phyloP scores from a whole-genome alignment of 768 basidiomycete species.

The Leccinellum rugosiceps region DNA sequence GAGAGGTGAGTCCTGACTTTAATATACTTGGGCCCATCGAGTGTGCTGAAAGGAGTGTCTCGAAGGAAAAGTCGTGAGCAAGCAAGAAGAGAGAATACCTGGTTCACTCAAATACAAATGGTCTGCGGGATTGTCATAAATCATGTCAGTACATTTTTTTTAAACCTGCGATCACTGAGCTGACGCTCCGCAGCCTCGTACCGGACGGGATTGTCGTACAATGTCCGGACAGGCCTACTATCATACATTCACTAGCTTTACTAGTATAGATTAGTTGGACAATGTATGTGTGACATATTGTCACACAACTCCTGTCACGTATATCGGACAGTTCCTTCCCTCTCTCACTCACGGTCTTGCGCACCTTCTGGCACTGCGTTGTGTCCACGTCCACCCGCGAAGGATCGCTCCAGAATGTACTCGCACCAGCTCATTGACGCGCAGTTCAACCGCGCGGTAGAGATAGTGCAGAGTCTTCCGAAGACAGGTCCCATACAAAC shows the following conservation, averaged over 20 bases:
- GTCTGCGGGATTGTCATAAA: conserved; percentile 43
- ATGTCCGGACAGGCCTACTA: neutral
- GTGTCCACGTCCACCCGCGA: neutral
- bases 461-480: conserved; percentile 89
- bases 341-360: neutral
- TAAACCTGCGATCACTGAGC: neutral
- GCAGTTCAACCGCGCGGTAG: conserved; percentile 91
- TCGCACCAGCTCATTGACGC: conserved; percentile 67
- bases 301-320: conserved; percentile 12
- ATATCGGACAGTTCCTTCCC: neutral
- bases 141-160: conserved; percentile 6
- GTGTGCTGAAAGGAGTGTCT: conserved; percentile 8
- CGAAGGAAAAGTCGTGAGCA: conserved; percentile 60
- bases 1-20: conserved; percentile 54
- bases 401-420: conserved; percentile 41
- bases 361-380: neutral
- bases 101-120: conserved; percentile 77
- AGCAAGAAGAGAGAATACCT: conserved; percentile 57
- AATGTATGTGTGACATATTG: neutral
- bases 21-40: neutral
- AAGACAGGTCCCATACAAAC: conserved; percentile 96
- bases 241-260: neutral
- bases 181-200: neutral
- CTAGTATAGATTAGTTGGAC: neutral
- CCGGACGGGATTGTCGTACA: too few relatives aligned